phyloP scores from a whole-genome alignment of 257 asterid genomes.

The Petunia secreta region DNA sequence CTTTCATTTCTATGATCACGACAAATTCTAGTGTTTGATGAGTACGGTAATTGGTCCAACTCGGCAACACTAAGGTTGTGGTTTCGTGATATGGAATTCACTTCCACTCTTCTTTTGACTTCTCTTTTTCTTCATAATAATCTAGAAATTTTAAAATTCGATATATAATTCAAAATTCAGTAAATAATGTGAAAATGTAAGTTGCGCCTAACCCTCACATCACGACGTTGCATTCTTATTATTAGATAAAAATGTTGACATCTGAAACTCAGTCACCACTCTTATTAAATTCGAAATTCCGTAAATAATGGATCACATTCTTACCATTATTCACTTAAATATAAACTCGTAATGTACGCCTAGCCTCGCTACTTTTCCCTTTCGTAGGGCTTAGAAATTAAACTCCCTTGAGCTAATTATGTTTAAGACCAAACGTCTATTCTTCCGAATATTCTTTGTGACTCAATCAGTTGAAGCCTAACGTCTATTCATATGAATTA shows the following conservation, averaged over 20 bases:
- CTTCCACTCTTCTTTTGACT: constrained; percentile 34
- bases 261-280: no score
- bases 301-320: no score
- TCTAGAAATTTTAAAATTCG: no score
- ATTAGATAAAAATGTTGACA: no score
- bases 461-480: background rate
- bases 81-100: constrained; percentile 54
- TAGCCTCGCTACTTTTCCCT: background rate
- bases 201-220: no score
- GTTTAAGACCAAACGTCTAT: background rate
- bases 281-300: no score
- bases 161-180: no score
- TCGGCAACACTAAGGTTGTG: constrained; percentile 29
- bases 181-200: no score
- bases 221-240: no score
- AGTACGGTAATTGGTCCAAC: background rate
- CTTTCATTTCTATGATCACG: constrained; percentile 6
- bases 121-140: background rate
- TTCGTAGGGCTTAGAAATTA: background rate
- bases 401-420: background rate
- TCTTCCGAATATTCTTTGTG: background rate
- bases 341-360: no score
- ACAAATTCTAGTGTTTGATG: background rate
- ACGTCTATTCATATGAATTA: background rate
- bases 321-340: no score